A percentile compares a stretch with the other conserved stretches of the same genome.
Conservation (phyloP, 768 basidiomycete species). For the Cyathus striatus region DNA sequence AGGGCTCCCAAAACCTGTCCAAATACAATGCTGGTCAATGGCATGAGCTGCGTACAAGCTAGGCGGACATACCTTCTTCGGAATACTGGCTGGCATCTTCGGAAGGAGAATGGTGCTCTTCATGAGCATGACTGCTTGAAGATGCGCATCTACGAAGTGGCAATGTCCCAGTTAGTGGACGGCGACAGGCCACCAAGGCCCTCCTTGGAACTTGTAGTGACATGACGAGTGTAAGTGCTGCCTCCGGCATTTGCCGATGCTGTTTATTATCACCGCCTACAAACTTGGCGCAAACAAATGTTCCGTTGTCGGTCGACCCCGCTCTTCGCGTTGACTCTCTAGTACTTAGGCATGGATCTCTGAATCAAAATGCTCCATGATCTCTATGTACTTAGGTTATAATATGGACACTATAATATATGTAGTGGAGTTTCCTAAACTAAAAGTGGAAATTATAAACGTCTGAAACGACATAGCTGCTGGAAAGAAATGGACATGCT, state of each 20-base stretch:
- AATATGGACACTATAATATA: no score
- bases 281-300: no score
- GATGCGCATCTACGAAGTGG: constrained; percentile 35
- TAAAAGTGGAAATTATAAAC: no score
- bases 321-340: no score
- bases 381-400: no score
- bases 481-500: no score
- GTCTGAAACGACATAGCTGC: no score
- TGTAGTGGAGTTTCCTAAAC: no score
- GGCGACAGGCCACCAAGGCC: constrained; percentile 29
- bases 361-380: no score
- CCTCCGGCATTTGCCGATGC: constrained; percentile 1
- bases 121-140: constrained; percentile 35
- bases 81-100: constrained; percentile 38
- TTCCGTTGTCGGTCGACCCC: not conserved
- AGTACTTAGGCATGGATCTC: no score
- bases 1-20: constrained; percentile 54
- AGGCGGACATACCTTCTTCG: constrained; percentile 50
- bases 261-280: not conserved
- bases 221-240: not conserved
- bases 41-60: no score
- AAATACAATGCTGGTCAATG: constrained; percentile 2
- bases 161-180: constrained; percentile 19
- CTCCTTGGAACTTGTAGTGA: constrained; percentile 40
- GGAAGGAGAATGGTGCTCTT: constrained; percentile 31